A percentile compares a stretch with the other conserved stretches of the same genome.
Evolutionary conservation across 2,329 filamentous ascomycete species (phyloP).

Genomic region (Fusarium keratoplasticum): DNA sequence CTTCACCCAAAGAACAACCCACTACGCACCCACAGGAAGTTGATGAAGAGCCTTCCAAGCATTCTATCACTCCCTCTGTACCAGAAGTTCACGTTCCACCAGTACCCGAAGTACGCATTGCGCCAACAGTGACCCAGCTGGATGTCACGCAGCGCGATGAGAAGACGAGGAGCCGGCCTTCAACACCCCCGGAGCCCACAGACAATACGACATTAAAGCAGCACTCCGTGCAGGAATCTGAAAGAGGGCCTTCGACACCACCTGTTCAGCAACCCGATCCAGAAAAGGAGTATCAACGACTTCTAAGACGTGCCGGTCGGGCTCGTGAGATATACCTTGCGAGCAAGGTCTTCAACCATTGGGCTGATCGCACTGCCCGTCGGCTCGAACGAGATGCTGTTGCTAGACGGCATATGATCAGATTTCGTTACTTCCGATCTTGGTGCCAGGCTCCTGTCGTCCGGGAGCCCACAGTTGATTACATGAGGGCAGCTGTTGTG

Average conservation of each 20-base stretch:
- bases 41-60: constrained; percentile 6
- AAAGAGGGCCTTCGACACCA: constrained; percentile 21
- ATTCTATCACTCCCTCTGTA: not conserved
- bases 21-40: not conserved
- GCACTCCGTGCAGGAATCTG: constrained; percentile 1
- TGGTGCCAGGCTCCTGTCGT: constrained; percentile 51
- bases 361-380: constrained; percentile 73
- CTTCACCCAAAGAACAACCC: constrained; percentile 1
- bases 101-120: constrained; percentile 1
- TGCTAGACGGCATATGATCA: constrained; percentile 77
- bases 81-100: constrained; percentile 2
- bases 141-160: constrained; percentile 13
- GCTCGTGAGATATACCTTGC: constrained; percentile 74
- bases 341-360: constrained; percentile 58
- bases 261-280: constrained; percentile 9
- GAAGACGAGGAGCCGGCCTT: constrained; percentile 8
- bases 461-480: constrained; percentile 45
- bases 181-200: constrained; percentile 6
- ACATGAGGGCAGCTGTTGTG: constrained; percentile 45
- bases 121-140: constrained; percentile 1
- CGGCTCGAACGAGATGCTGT: constrained; percentile 74
- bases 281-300: constrained; percentile 32
- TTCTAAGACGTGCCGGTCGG: constrained; percentile 66
- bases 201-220: not conserved
- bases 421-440: constrained; percentile 58